These are phyloP conservation scores for Escovopsis sp. DNA, from an alignment of 2,329 filamentous ascomycete species.

Conservation along the genomic window DNA sequence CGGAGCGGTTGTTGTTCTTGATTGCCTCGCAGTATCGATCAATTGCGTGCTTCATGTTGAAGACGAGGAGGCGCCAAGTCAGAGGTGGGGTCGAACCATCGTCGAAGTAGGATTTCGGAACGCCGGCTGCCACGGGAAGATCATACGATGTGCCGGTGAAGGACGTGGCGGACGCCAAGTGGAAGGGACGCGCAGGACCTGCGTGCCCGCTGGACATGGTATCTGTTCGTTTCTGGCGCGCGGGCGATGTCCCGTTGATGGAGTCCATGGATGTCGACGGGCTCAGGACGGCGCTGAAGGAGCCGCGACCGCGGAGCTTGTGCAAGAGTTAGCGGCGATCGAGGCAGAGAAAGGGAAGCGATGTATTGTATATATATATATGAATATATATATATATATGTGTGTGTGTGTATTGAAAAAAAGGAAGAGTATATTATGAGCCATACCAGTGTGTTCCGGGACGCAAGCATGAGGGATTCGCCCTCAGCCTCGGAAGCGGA, in stretches of 20 bases:
- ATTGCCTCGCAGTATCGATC: slow-evolving; percentile 87
- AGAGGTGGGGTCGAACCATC: slow-evolving; percentile 67
- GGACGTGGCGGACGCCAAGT: slow-evolving; percentile 44
- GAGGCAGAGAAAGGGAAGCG: background rate
- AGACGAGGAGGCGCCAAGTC: slow-evolving; percentile 79
- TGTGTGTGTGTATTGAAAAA: too few relatives aligned
- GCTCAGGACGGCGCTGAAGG: slow-evolving; percentile 57
- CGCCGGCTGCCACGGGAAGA: slow-evolving; percentile 41
- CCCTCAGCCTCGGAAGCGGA: slow-evolving; percentile 82
- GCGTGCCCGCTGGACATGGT: slow-evolving; percentile 28
- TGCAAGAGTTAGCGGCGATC: background rate
- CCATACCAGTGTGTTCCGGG: slow-evolving; percentile 53
- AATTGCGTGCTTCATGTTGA: slow-evolving; percentile 84
- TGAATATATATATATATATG: too few relatives aligned
- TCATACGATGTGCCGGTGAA: slow-evolving; percentile 46
- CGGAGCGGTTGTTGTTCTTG: slow-evolving; percentile 63
- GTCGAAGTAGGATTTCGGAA: slow-evolving; percentile 79
- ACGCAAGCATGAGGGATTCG: slow-evolving; percentile 52
- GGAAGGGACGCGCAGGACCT: slow-evolving; percentile 29
- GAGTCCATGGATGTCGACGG: slow-evolving; percentile 88
- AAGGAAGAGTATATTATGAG: background rate
- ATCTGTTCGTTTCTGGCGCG: slow-evolving; percentile 42
- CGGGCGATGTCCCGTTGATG: slow-evolving; percentile 53
- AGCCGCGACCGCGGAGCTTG: slow-evolving; percentile 49
- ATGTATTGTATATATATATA: too few relatives aligned